Base-by-base conservation (phyloP, 2,329 filamentous ascomycete genomes). In the Botrytis fragariae region DNA sequence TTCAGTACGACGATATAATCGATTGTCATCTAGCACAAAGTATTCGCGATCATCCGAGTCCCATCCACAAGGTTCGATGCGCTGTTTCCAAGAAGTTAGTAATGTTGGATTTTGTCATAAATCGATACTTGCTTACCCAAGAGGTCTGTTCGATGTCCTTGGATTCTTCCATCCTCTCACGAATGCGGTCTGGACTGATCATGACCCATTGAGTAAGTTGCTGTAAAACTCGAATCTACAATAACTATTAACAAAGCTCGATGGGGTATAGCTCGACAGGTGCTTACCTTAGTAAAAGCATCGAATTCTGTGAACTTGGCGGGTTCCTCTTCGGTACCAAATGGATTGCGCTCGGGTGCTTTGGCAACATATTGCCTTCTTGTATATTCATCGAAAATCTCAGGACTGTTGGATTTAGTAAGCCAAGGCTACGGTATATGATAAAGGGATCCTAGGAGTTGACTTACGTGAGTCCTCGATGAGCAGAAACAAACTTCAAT, bases 341-440 rank as follows among this genome's bases (percentile, higher is more conserved):
- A 98, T 0, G 95, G 95, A 79, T 98, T 98, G 72, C 87, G 87
- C 18, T 88, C 82, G 4, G 94, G 92, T 3, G 92, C 91, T 83
- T 94, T 97, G n/a, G 91, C 87, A 71, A 92, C 83, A 81, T 94
- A 99, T 82, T 98, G 95, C 74, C 94, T 92, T 78, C 94, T 90
- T 48, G 94, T 92, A 81, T 98, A 97, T 80, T 98, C 94, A 81
- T 98, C 94, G 78, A 98, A 97, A 67, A 96, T 91, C 5, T 97
- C 94, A 70, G 87, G 89, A 1, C 95, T 98, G 78, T 67, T 69
- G 64, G 77, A 25, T 32, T 69, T 69, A 74, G 80, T 39, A 82
- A n/a, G 39, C 42, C 29, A 44, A 44, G 39, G 39, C 76, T 39
- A n/a, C 59, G 45, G 16, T 57, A 32, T 51, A 22, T 29, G 39